phyloP scores from a whole-genome alignment of 768 basidiomycete species.

The Rhizopogon sp. region DNA sequence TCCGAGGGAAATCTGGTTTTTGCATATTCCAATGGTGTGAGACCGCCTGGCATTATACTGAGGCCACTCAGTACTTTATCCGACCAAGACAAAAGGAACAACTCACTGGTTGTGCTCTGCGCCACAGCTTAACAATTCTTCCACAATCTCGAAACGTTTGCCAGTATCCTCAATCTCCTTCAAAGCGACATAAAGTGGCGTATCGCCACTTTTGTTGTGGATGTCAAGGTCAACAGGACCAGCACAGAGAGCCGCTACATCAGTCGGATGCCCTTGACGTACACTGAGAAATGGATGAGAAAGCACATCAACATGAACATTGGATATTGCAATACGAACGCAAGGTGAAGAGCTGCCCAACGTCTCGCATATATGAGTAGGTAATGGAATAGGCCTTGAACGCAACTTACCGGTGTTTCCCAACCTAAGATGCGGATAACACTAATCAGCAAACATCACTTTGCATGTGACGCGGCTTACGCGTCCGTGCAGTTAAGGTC shows the following conservation, averaged over 20 bases:
- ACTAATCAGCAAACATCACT: neutral
- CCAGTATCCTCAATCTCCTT: slow-evolving; percentile 8
- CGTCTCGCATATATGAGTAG: neutral
- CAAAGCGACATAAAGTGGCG: slow-evolving; percentile 25
- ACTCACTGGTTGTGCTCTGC: neutral
- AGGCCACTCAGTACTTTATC: neutral
- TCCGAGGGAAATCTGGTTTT: neutral
- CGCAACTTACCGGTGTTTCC: slow-evolving; percentile 26
- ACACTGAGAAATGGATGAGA: neutral
- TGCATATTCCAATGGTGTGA: neutral
- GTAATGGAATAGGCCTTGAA: neutral
- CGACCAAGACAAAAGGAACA: neutral
- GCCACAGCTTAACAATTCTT: neutral
- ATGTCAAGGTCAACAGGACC: slow-evolving; percentile 22
- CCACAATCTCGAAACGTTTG: slow-evolving; percentile 15
- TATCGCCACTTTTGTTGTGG: slow-evolving; percentile 19
- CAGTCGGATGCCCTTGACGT: slow-evolving; percentile 9
- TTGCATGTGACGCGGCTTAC: slow-evolving; percentile 12
- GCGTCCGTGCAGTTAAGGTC: slow-evolving; percentile 27
- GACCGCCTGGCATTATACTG: neutral
- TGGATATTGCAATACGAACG: slow-evolving; percentile 16
- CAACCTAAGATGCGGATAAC: slow-evolving; percentile 9
- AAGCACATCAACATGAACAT: neutral
- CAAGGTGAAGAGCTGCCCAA: slow-evolving; percentile 24
- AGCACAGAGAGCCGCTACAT: slow-evolving; percentile 3